Base-by-base conservation (phyloP, 2,329 filamentous ascomycete genomes). In the Penicillium glabrum region DNA sequence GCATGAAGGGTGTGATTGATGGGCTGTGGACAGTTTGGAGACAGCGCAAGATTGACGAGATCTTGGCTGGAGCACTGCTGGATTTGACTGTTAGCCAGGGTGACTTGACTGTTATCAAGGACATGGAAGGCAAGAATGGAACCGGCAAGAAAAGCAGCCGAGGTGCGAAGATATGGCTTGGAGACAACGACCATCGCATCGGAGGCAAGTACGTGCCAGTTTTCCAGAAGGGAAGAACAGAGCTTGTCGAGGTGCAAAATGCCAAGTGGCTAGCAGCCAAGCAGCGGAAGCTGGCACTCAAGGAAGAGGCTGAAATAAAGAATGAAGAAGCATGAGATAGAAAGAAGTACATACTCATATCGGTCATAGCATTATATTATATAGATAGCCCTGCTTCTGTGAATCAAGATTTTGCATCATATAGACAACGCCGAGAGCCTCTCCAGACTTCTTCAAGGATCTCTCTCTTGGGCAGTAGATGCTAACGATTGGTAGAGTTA, bases 391-490 rank as follows among this genome's bases (percentile, higher is more conserved):
- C 48, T 43, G 46, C 23, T 26, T 24, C 27, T 45, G 48, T 46
- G 53, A n/a, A 59, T 77, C 71, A 80, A 59, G 73, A 72, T 61
- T 82, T 83, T 5, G 80, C 80, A 70, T 90, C 91, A 72, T 92
- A 96, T 59, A 99, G 78, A 75, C 93, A 96, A 55, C 84, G 86
- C 64, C 90, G 84, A 3, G 89, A 86, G 0, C 92, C 93, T 66
- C 91, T 86, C 95, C 95, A 98, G 2, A 98, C 93, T 64, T 86
- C 83, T 78, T 97, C 92, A 27, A 98, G 80, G 54, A 96, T 88
- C 48, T 79, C 81, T 54, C 90, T 80, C 56, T 86, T 78, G 0
- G 95, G 95, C 60, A 97, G 72, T 62, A 96, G 75, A 55, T 83
- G 82, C 79, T 85, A 56, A 11, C 31, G 41, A 59, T 63, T 29